Base-by-base conservation (phyloP, 352 stramenopile genomes). In the Thraustochytrium striatum region DNA sequence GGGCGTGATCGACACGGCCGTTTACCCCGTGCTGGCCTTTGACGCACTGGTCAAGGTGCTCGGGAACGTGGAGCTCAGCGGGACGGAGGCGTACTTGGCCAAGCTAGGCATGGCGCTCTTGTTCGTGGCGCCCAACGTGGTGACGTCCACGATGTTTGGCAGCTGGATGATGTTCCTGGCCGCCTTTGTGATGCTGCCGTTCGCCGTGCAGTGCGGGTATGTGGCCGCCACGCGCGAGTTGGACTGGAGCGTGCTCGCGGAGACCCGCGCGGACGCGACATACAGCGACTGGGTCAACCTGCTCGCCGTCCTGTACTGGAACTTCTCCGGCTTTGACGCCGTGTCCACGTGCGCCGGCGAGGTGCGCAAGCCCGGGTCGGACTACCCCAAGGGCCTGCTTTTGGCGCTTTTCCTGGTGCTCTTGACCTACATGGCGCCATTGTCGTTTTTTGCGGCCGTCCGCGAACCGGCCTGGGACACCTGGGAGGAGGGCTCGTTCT, bases 1-100 rank as follows among this genome's bases (percentile, higher is more conserved):
- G 3, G 88, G 86, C 30, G 87, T 93, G 65, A 92, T 93, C 70
- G 89, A 93, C 83, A 92, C 91, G 47, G 87, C 88, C 57, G 91
- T 92, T 83, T 93, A 93, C 68, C 89, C 89, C 7, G 90, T 88
- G 69, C 82, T 94, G 1, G 90, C 91, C 52, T 89, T 92, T 47
- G 88, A 93, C 82, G 91, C 88, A 19, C 78, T 91, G 36, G 81
- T 85, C 61, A 82, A 85, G 28, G 65, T 90, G 5, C 68, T 83
- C 9, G 30, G 52, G 38, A 9, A 21, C 28, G 7, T 44, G 8
- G 65, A 36, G 30, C 5, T 2, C n/a, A 39, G 25, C 9, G 65
- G 65, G 65, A 41, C 41, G 0, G 65, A 30, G 33, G 44, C 65
- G 65, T 75, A 75, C 38, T 30, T 61, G 16, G 52, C 65, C 39